Conservation (phyloP, 192 early-diverging fungal genomes). For the Backusella tuberculispora region DNA sequence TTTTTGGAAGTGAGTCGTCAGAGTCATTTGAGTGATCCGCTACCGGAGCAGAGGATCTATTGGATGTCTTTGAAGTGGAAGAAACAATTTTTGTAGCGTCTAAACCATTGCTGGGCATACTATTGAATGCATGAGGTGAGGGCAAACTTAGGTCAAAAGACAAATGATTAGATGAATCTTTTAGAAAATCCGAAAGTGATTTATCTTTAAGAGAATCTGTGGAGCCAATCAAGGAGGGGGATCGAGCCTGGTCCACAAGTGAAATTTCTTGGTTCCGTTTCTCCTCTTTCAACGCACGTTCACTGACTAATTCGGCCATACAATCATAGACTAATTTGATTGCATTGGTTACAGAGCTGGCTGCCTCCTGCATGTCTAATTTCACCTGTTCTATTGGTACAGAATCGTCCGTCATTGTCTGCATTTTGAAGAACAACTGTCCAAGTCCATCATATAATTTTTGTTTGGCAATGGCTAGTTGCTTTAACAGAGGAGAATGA, state of each 20-base stretch:
- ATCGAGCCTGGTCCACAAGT: neutral
- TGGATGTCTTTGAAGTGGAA: neutral
- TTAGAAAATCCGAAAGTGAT: constrained; percentile 14
- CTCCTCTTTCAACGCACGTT: constrained; percentile 11
- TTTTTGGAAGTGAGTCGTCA: constrained; percentile 8
- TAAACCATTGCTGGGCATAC: constrained; percentile 14
- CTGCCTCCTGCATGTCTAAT: constrained; percentile 3
- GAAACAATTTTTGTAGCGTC: constrained; percentile 18
- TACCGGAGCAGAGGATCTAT: constrained; percentile 17
- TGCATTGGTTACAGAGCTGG: constrained; percentile 11
- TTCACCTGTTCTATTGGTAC: neutral
- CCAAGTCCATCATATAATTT: constrained; percentile 17
- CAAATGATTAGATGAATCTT: constrained; percentile 13
- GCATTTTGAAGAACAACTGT: constrained; percentile 26
- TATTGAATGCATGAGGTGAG: constrained; percentile 13
- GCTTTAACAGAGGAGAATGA: neutral
- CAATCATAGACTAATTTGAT: constrained; percentile 26
- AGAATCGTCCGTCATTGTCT: constrained; percentile 28
- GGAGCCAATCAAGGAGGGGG: constrained; percentile 5
- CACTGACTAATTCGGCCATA: constrained; percentile 15
- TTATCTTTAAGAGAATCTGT: constrained; percentile 6
- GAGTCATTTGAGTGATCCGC: neutral
- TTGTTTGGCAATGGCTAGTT: constrained; percentile 14
- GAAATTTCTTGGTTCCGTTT: constrained; percentile 9
- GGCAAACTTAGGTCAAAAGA: constrained; percentile 13